Evolutionary conservation across 345 rosid species (phyloP), one percentile per base, ranked within the genome.

Genomic region (Salix caprea): DNA sequence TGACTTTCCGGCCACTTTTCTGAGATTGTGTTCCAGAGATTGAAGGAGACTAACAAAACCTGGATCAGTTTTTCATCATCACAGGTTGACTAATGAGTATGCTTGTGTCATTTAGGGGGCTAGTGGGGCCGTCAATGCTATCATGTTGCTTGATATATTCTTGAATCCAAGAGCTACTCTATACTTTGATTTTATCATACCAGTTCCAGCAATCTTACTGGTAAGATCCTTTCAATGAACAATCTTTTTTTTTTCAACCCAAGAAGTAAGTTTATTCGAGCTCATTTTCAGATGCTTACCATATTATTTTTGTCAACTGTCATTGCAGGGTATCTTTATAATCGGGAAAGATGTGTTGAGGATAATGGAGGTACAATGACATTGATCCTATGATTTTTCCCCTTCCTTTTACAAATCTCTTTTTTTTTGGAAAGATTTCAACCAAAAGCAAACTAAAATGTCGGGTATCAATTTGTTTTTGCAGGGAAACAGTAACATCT

Each of bases 61-160:
- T 44, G 16, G 50, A 44, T 44, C 50, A 44, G 50, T 44, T 44
- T 44, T 44, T 44, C 50, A 44, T 44, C 5, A 44, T 44, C 16
- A 4, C 2, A 3, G 15, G 15, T 13, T 30, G 67, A 8, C 44
- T 68, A 30, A 54, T 16, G 21, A 58, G 10, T 60, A 60, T 71
- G 69, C n/a, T 82, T 74, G 19, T 71, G 30, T 65, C 66, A 13
- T 46, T 14, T 81, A 95, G 94, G 99, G 98, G 1, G 94, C 98
- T 21, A 95, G 97, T 73, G 99, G 94, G 70, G 97, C 98, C 28
- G 98, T 95, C 75, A 90, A 90, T 81, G 99, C 98, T 73, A 90
- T 95, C 77, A 85, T 93, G 91, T 87, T 93, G 81, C 96, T 95
- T 16, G 88, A 88, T 69, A 95, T 95, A 86, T 91, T 95, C 86